phyloP scores from a whole-genome alignment of 768 basidiomycete genomes.

The Heimioporus sp. region DNA sequence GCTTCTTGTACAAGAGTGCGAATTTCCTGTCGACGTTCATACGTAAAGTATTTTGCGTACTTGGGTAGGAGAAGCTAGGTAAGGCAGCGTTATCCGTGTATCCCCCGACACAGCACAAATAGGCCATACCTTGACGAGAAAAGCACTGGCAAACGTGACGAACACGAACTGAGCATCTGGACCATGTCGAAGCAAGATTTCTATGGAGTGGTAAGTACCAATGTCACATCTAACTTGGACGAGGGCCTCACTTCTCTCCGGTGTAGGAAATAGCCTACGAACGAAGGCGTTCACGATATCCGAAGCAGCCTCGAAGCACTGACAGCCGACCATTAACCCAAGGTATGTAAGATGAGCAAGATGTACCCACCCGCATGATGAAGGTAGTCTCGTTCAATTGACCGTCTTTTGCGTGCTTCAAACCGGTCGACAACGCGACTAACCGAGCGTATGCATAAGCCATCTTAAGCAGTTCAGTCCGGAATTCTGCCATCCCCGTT shows the following conservation, averaged over 20 bases:
- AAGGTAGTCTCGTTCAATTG: slow-evolving; percentile 61
- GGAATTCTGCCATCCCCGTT: slow-evolving; percentile 52
- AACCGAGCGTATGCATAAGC: slow-evolving; percentile 70
- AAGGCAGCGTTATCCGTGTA: neutral
- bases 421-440: slow-evolving; percentile 67
- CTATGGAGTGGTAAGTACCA: slow-evolving; percentile 29
- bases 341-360: neutral
- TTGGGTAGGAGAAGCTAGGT: slow-evolving; percentile 75
- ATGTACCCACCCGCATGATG: slow-evolving; percentile 54
- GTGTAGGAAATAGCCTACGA: slow-evolving; percentile 49
- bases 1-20: slow-evolving; percentile 61
- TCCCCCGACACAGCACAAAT: neutral
- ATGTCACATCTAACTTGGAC: neutral
- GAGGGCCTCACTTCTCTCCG: slow-evolving; percentile 48
- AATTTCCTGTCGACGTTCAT: slow-evolving; percentile 60
- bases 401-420: slow-evolving; percentile 68
- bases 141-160: slow-evolving; percentile 76
- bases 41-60: slow-evolving; percentile 58
- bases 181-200: slow-evolving; percentile 62
- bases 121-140: slow-evolving; percentile 67
- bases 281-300: slow-evolving; percentile 64
- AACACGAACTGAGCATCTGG: slow-evolving; percentile 82
- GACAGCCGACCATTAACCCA: neutral
- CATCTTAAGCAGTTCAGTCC: slow-evolving; percentile 57
- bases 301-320: slow-evolving; percentile 68